phyloP scores from a whole-genome alignment of 805 yeast species.

The Saturnispora serradocipensis region DNA sequence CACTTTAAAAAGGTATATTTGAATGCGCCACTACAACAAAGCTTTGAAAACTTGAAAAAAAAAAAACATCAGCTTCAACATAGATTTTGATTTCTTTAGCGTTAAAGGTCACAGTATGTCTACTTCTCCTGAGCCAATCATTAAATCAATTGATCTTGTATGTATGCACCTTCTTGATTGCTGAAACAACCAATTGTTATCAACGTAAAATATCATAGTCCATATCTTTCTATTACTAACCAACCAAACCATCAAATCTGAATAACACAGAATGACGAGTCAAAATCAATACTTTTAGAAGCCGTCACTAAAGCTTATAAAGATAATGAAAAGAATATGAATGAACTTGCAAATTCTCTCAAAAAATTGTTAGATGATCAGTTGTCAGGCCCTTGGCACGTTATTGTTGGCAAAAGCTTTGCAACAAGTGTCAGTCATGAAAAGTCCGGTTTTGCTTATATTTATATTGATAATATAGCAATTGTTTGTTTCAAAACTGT shows the following conservation, averaged over 20 bases:
- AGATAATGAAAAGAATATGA: constrained; percentile 34
- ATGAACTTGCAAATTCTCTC: constrained; percentile 56
- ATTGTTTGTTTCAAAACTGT: constrained; percentile 63
- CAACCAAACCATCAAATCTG: not conserved
- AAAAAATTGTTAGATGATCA: constrained; percentile 57
- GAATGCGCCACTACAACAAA: not conserved
- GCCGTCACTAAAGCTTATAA: constrained; percentile 38
- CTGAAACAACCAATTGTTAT: not conserved
- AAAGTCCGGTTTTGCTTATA: constrained; percentile 62
- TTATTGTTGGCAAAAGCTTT: constrained; percentile 69
- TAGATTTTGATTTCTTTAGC: not conserved
- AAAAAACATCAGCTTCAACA: no score
- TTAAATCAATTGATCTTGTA: constrained; percentile 6
- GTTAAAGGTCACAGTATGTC: not conserved
- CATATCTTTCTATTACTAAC: not conserved
- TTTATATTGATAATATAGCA: constrained; percentile 61
- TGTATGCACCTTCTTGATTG: not conserved
- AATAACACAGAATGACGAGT: constrained; percentile 34
- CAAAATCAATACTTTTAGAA: constrained; percentile 41
- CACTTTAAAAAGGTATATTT: not conserved
- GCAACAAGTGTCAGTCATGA: constrained; percentile 74
- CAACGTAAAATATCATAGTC: not conserved
- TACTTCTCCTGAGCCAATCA: not conserved
- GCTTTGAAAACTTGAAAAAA: not conserved
- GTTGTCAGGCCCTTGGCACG: constrained; percentile 73